Evolutionary conservation across 345 rosid genomes (phyloP).

Genomic region (rapeseed (Brassica napus)): DNA sequence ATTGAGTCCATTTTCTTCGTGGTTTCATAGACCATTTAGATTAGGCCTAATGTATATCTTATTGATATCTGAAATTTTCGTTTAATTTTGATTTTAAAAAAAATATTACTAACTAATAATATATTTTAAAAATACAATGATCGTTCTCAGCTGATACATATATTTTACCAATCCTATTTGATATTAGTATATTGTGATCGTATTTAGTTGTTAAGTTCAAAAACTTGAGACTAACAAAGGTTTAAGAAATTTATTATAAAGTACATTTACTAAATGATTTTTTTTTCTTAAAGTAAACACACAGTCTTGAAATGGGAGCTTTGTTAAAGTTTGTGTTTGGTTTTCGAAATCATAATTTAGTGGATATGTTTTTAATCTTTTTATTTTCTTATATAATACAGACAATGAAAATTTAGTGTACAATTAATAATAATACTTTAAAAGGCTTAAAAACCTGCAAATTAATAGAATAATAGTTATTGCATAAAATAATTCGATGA

Average conservation of each 20-base stretch:
- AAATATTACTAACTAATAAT: not conserved
- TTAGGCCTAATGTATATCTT: not conserved
- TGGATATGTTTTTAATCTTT: not conserved
- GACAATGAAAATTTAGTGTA: not conserved
- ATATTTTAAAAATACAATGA: not conserved
- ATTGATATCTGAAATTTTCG: not conserved
- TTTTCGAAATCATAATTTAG: not conserved
- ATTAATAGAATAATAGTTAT: not conserved
- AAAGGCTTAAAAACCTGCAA: not conserved
- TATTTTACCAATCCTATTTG: not conserved
- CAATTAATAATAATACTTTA: not conserved
- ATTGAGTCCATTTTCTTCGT: not conserved
- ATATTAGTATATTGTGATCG: not conserved
- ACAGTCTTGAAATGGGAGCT: not conserved
- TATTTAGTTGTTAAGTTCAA: not conserved
- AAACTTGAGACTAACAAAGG: not conserved
- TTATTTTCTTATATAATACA: not conserved
- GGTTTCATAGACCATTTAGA: not conserved
- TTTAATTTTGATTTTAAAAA: not conserved
- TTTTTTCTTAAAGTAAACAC: not conserved
- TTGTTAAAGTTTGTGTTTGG: no score
- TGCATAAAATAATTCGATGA: slow-evolving; percentile 18
- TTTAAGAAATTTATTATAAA: not conserved
- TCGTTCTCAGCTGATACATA: not conserved
- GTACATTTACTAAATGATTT: not conserved